These are phyloP conservation scores for Acanthamoeba lenticulata DNA, from an alignment of 208 protist species.

Conservation along the genomic window DNA sequence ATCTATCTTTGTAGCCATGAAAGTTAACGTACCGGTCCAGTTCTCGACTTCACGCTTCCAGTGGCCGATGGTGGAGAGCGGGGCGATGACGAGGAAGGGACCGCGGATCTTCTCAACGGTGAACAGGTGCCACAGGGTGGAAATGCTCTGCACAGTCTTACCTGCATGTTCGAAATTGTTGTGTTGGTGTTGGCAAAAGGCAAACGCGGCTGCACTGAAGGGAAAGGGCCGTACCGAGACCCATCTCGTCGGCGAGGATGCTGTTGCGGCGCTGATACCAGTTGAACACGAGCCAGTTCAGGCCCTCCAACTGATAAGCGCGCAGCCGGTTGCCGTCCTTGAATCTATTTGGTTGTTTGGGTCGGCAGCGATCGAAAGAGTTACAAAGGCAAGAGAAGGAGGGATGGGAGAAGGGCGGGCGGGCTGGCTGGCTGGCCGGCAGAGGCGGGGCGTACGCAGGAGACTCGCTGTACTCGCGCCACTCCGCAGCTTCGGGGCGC, in stretches of 20 bases:
- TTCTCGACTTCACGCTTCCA: constrained; percentile 92
- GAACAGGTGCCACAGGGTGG: constrained; percentile 83
- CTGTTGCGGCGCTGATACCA: constrained; percentile 90
- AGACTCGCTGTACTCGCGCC: background rate
- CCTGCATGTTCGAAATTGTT: background rate
- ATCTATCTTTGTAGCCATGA: background rate
- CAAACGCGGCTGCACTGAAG: no score
- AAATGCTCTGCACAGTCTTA: constrained; percentile 96
- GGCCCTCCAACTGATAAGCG: constrained; percentile 94
- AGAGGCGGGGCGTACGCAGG: background rate
- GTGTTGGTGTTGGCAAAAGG: background rate
- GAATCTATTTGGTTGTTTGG: constrained; percentile 15
- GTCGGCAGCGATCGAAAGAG: no score
- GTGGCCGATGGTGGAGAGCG: constrained; percentile 93
- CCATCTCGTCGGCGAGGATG: constrained; percentile 98
- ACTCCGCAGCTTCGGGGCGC: background rate
- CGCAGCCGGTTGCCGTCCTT: constrained; percentile 61
- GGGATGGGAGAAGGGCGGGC: background rate
- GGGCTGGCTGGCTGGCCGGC: no score
- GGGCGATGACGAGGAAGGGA: constrained; percentile 95
- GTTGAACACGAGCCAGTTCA: constrained; percentile 94
- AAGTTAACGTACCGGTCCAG: constrained; percentile 83
- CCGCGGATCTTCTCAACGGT: constrained; percentile 84
- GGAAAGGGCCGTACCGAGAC: constrained; percentile 91
- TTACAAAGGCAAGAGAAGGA: background rate